A percentile compares a stretch with the other conserved stretches of the same genome.
These are phyloP conservation scores for Tolypocladium album DNA, from an alignment of 2,329 filamentous ascomycete genomes.

Conservation along the genomic window DNA sequence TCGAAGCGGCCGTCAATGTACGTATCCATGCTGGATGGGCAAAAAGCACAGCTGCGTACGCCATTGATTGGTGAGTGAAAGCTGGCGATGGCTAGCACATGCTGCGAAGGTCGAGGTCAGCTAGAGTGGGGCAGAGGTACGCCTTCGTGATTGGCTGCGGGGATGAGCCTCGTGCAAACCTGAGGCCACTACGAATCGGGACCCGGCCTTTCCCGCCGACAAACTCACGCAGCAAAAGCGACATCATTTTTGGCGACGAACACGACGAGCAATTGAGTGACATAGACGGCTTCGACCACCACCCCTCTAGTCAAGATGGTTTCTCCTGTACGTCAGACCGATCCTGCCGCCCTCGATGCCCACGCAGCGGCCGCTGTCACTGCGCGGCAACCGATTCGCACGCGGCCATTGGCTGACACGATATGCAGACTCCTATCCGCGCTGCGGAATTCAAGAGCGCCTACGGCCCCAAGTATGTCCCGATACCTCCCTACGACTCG, in stretches of 20 bases:
- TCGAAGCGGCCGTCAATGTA: slow-evolving; percentile 53
- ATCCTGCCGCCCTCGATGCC: not conserved
- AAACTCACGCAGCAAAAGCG: slow-evolving; percentile 21
- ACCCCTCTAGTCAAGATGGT: slow-evolving; percentile 25
- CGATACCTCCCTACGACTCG: not conserved
- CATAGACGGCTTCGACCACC: slow-evolving; percentile 17
- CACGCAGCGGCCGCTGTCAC: not conserved
- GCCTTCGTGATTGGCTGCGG: slow-evolving; percentile 6
- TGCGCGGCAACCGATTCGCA: not conserved
- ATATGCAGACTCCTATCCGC: slow-evolving; percentile 33
- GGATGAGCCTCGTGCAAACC: slow-evolving; percentile 9
- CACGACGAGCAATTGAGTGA: slow-evolving; percentile 24
- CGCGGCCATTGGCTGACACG: slow-evolving; percentile 17
- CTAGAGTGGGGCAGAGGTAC: slow-evolving; percentile 8
- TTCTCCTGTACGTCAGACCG: slow-evolving; percentile 22
- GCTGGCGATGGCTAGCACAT: slow-evolving; percentile 2
- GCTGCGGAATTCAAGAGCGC: slow-evolving; percentile 46
- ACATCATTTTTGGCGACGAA: slow-evolving; percentile 13
- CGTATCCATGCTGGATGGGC: slow-evolving; percentile 42
- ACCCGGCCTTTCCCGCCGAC: slow-evolving; percentile 21
- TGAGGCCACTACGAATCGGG: slow-evolving; percentile 16
- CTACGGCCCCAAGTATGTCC: slow-evolving; percentile 54
- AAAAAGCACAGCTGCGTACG: not conserved
- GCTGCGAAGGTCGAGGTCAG: slow-evolving; percentile 1
- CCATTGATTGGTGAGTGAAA: not conserved